These are phyloP conservation scores for Aspergillus sp. DNA, from an alignment of 2,329 filamentous ascomycete genomes.

Conservation along the genomic window DNA sequence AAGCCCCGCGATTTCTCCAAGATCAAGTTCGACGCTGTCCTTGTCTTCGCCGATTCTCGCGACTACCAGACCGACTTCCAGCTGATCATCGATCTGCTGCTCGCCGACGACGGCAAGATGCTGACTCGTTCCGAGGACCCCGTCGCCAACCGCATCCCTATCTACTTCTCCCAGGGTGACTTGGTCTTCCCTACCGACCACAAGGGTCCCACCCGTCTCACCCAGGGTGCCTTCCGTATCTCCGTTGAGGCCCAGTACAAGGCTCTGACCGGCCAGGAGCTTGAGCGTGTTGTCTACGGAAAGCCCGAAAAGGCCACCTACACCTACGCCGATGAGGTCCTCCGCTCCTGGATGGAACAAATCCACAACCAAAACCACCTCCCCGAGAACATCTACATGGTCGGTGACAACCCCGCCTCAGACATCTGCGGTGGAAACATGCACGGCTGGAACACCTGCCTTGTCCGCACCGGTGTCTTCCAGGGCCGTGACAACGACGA, in stretches of 20 bases:
- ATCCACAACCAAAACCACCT: conserved; percentile 71
- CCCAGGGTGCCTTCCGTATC: conserved; percentile 73
- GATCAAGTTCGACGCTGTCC: conserved; percentile 70
- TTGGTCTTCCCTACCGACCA: conserved; percentile 65
- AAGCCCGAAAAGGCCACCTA: conserved; percentile 75
- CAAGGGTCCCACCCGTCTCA: conserved; percentile 65
- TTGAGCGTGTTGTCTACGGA: conserved; percentile 74
- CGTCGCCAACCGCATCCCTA: conserved; percentile 65
- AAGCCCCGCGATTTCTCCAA: conserved; percentile 71
- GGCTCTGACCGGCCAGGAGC: conserved; percentile 66
- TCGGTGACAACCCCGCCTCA: conserved; percentile 72
- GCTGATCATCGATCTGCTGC: conserved; percentile 72
- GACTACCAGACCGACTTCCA: conserved; percentile 76
- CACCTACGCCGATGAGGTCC: conserved; percentile 74
- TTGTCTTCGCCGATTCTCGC: conserved; percentile 72
- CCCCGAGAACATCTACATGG: conserved; percentile 72
- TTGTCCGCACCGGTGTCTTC: conserved; percentile 76
- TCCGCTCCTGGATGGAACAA: conserved; percentile 72
- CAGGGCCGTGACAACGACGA: conserved; percentile 74
- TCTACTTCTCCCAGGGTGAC: conserved; percentile 71
- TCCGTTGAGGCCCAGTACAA: conserved; percentile 66
- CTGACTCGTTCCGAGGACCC: conserved; percentile 67
- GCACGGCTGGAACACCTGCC: conserved; percentile 79
- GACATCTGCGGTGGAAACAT: conserved; percentile 77
- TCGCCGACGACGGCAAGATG: conserved; percentile 66